Base-by-base conservation (phyloP, 495 filamentous ascomycete species). In the Aspergillus ellipticus region DNA sequence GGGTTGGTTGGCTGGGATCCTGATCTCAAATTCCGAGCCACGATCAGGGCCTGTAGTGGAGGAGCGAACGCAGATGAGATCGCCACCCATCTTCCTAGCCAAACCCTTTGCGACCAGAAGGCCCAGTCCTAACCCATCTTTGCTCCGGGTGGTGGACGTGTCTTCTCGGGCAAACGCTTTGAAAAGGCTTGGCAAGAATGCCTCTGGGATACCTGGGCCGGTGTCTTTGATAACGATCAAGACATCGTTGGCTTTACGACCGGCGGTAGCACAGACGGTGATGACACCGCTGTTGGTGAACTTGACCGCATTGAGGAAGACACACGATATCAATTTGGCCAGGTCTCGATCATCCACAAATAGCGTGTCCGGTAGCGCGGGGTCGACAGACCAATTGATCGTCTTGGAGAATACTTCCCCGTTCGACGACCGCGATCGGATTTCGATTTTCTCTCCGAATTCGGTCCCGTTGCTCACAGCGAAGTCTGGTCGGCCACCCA, bases 221-320 rank as follows among this genome's bases (percentile, higher is more conserved):
- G 85, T 89, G 69, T 92, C 89, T 11, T 73, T 69, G 35, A 92
- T 78, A 41, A 67, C 80, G 63, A 89, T 81, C 37, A 81, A 66
- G 49, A 89, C 73, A 67, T 83, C 80, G 55, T 82, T 77, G 55
- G 59, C 67, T 53, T 74, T 78, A 49, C 69, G 53, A 49, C 76
- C 79, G 31, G 84, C 66, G 17, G 72, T 77, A 7, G 82, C 84
- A 31, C 64, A 78, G 4, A 92, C 66, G 1, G 72, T 78, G 49
- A 92, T 86, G n/a, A 69, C 75, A 19, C 89, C 89, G 51, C 74
- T 76, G 55, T 88, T 84, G 0, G 89, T 90, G 61, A 91, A 92
- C 65, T 92, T 92, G 52, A 92, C 79, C 4, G 89, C 89, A 66
- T 92, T 92, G 26, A 89, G 72, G 53, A 90, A 82, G 15, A 92